A percentile compares a stretch with the other conserved stretches of the same genome.
These are phyloP conservation scores for Pythium chondricola DNA, from an alignment of 352 stramenopile genomes.

Conservation along the genomic window DNA sequence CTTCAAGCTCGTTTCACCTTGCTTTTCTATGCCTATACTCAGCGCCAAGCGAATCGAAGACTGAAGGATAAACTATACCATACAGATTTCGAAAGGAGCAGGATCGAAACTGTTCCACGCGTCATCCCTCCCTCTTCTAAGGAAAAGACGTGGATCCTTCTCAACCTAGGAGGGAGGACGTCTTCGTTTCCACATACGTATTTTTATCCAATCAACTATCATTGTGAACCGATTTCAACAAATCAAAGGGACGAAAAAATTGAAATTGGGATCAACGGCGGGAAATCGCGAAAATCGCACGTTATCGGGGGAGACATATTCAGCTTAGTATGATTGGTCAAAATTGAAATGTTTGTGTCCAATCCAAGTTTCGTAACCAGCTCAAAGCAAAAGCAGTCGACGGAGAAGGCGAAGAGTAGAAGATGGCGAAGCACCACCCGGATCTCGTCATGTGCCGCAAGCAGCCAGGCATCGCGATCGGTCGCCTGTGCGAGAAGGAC, in stretches of 20 bases:
- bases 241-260: background rate
- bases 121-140: slow-evolving; percentile 39
- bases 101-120: too few relatives aligned
- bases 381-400: slow-evolving; percentile 4
- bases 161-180: slow-evolving; percentile 14
- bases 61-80: slow-evolving; percentile 75
- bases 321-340: slow-evolving; percentile 2
- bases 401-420: background rate
- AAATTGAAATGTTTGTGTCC: slow-evolving; percentile 7
- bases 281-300: slow-evolving; percentile 16
- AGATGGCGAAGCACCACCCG: slow-evolving; percentile 99
- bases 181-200: too few relatives aligned
- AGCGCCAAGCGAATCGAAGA: slow-evolving; percentile 63
- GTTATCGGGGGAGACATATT: background rate
- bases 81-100: slow-evolving; percentile 45
- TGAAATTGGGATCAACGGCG: slow-evolving; percentile 11
- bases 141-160: too few relatives aligned
- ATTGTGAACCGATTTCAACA: too few relatives aligned
- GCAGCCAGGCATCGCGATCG: slow-evolving; percentile 96
- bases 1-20: slow-evolving; percentile 37
- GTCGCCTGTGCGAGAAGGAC: slow-evolving; percentile 98
- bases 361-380: slow-evolving; percentile 6
- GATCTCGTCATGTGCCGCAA: slow-evolving; percentile 99
- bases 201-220: slow-evolving; percentile 16
- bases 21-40: slow-evolving; percentile 84